Conservation (phyloP, 176 grass and related monocot species). For the Guadua angustifolia region DNA sequence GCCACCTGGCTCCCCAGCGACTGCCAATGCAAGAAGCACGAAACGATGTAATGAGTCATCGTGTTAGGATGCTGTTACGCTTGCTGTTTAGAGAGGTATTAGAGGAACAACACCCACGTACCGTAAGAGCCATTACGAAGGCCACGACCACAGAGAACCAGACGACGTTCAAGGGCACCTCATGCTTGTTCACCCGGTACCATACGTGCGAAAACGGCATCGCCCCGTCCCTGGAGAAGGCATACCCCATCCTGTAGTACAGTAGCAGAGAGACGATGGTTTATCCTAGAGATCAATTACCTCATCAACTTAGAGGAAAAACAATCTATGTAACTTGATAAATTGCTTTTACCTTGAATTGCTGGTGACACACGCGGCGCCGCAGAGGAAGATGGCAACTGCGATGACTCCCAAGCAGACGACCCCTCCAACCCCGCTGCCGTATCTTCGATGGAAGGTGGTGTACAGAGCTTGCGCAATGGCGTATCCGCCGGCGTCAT, state of each 20-base stretch:
- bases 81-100: no score
- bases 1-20: slow-evolving; percentile 73
- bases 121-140: slow-evolving; percentile 65
- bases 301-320: background rate
- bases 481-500: slow-evolving; percentile 80
- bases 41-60: background rate
- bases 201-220: slow-evolving; percentile 60
- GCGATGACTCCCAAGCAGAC: slow-evolving; percentile 63
- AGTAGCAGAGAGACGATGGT: no score
- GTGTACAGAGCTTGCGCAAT: slow-evolving; percentile 62
- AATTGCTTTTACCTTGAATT: slow-evolving; percentile 13
- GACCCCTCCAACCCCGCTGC: slow-evolving; percentile 56
- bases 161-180: slow-evolving; percentile 66
- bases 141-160: slow-evolving; percentile 59
- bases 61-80: no score
- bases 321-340: background rate
- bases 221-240: slow-evolving; percentile 71
- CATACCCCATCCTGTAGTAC: slow-evolving; percentile 52
- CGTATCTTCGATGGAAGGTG: slow-evolving; percentile 57
- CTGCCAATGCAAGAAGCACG: slow-evolving; percentile 30
- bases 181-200: slow-evolving; percentile 60
- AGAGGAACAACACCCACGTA: background rate
- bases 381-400: slow-evolving; percentile 59
- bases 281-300: background rate
- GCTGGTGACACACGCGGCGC: slow-evolving; percentile 54